Conservation (phyloP, 345 rosid species). For the Lumnitzera littorea region DNA sequence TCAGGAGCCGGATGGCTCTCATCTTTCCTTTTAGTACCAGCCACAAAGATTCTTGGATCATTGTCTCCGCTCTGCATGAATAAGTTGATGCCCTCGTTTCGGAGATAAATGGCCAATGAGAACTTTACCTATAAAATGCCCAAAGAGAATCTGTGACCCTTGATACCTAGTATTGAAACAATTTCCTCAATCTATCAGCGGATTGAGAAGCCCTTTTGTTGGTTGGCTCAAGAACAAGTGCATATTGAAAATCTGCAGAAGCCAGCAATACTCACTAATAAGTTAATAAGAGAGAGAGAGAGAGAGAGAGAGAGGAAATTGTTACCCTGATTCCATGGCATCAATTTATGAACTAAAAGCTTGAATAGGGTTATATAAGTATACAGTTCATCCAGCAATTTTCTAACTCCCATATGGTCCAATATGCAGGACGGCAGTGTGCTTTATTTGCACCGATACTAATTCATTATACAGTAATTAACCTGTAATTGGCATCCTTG, state of each 20-base stretch:
- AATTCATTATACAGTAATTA: no score
- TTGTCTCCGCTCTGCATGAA: neutral
- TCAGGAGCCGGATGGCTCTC: conserved; percentile 1
- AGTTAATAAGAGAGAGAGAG: neutral
- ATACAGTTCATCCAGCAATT: no score
- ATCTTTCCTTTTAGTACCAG: conserved; percentile 1
- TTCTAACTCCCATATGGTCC: no score
- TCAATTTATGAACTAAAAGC: neutral
- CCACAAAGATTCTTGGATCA: neutral
- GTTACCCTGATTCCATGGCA: neutral
- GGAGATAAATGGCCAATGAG: neutral
- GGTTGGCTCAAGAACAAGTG: conserved; percentile 92
- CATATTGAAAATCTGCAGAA: conserved; percentile 68
- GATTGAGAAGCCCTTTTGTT: conserved; percentile 76
- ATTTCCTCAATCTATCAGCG: conserved; percentile 70
- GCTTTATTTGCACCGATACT: no score
- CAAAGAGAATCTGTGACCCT: neutral
- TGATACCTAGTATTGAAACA: conserved; percentile 22
- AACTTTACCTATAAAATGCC: neutral
- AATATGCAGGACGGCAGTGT: no score
- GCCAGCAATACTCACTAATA: conserved; percentile 3
- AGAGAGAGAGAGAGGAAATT: neutral
- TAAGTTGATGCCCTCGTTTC: neutral
- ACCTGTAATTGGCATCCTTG: no score
- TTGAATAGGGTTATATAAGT: no score